Base-by-base conservation (phyloP, 352 stramenopile species). In the Globisporangium middletonii region DNA sequence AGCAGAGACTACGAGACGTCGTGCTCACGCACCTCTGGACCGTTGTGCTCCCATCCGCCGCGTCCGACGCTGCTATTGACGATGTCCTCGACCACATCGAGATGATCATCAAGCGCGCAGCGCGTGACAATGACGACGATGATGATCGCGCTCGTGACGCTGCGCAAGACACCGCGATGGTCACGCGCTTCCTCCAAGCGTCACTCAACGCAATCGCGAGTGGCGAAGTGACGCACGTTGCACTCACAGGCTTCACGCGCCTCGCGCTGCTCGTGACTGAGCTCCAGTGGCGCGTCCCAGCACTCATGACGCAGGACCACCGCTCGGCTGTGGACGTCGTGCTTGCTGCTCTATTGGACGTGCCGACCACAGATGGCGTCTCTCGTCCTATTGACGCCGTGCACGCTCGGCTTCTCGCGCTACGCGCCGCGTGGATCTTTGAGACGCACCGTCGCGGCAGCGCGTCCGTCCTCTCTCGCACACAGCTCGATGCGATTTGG, bases 391-490 rank as follows among this genome's bases (percentile, higher is more conserved):
- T 9, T 0, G 33, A 38, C 33, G 33, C 33, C 9, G 5, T 38
- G 33, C 33, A 38, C 33, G 59, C 56, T n/a, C 78, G 68, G 0
- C 52, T 92, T n/a, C 60, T 88, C 11, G 83, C 79, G 4, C 59
- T 92, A 26, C 75, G 81, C 53, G 72, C 65, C 11, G 69, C 66
- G 12, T 86, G 81, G 78, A 61, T 89, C 13, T 27, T 89, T 3
- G 69, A 77, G 15, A 19, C 27, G 6, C 19, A 47, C n/a, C 37
- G 13, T 12, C 42, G 48, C 7, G 28, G 30, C 45, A 3, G n/a
- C 2, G 28, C 46, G 0, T 45, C 47, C 53, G 8, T 62, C 72
- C 41, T 38, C 7, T 62, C 35, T 0, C 45, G 33, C 26, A 46
- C 52, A 23, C 62, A 83, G 23, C 33, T 83, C 2, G 62, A 77